A percentile compares a stretch with the other conserved stretches of the same genome.
Conservation (phyloP, 805 yeast species). For the Metschnikowia lochheadii region DNA sequence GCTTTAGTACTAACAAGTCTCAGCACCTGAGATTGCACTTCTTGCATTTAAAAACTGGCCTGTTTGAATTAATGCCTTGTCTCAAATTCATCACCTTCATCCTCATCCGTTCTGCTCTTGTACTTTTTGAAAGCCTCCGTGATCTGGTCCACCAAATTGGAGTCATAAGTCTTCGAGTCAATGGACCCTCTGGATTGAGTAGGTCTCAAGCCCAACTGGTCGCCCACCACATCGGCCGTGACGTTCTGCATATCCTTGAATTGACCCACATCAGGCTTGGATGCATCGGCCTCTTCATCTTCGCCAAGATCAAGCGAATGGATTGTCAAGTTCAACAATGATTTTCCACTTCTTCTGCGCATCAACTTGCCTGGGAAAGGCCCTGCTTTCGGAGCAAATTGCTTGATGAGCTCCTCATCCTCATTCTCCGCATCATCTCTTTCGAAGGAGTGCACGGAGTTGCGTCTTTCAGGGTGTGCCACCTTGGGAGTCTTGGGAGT, state of each 20-base stretch:
- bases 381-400: conserved; percentile 42
- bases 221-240: conserved; percentile 16
- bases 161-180: conserved; percentile 28
- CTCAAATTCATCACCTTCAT: conserved; percentile 48
- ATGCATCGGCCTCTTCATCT: conserved; percentile 41
- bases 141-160: conserved; percentile 33
- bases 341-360: conserved; percentile 72
- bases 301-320: conserved; percentile 63
- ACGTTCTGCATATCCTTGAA: conserved; percentile 17
- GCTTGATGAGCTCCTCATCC: conserved; percentile 31
- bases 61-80: conserved; percentile 26
- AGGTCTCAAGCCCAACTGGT: conserved; percentile 17
- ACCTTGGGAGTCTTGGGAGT: conserved; percentile 33
- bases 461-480: conserved; percentile 19
- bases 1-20: too few relatives aligned
- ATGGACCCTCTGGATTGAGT: conserved; percentile 23
- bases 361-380: conserved; percentile 52
- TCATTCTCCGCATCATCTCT: conserved; percentile 20
- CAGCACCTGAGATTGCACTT: not conserved
- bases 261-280: conserved; percentile 18
- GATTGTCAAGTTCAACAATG: conserved; percentile 64
- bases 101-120: conserved; percentile 22
- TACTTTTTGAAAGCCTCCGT: conserved; percentile 35
- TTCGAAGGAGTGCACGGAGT: conserved; percentile 25
- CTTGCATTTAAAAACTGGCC: not conserved